Evolutionary conservation across 1,139 yeast species (phyloP), one percentile per base, ranked within the genome.

Genomic region (Yamadazyma friedrichii): DNA sequence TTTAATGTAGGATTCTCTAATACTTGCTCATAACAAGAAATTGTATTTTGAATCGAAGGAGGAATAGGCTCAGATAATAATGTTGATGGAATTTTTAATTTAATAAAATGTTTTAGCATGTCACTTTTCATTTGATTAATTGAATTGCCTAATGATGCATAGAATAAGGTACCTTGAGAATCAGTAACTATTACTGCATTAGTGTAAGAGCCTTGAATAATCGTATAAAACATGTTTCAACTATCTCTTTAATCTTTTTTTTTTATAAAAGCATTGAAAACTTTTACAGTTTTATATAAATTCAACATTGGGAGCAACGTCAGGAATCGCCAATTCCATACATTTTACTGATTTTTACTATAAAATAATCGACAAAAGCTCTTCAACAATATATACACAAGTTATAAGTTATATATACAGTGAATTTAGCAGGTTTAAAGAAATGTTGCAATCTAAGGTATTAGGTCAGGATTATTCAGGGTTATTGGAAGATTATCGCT

Each of bases 101-200:
- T 33, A 5, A 26, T 33, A 11, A 38, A 38, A 6, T 4, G 9
- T 29, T 16, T 33, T 4, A 29, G 9, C 37, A 33, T 38, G 2
- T 33, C 16, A 4, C 6, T 29, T 29, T 33, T 38, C n/a, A 38
- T n/a, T 2, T 2, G 6, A 8, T n/a, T 26, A 24, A 15, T 10
- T 13, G 34, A 31, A 6, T 33, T 8, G 4, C 41, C 41, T 16
- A 38, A 25, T 4, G 37, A 13, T 13, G 41, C 41, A 33, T 38
- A 38, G 20, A 24, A 29, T 12, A 38, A 30, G 5, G 20, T 24
- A 15, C 41, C 41, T 4, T 33, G 22, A 5, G 12, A 9, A 16
- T 29, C 34, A 6, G 33, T 11, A 2, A 33, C 37, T 11, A 38
- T 15, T 25, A 38, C 33, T 4, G 34, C 41, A 4, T 38, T 38